Base-by-base conservation (phyloP, 768 basidiomycete genomes). In the Plicaturopsis crispa region DNA sequence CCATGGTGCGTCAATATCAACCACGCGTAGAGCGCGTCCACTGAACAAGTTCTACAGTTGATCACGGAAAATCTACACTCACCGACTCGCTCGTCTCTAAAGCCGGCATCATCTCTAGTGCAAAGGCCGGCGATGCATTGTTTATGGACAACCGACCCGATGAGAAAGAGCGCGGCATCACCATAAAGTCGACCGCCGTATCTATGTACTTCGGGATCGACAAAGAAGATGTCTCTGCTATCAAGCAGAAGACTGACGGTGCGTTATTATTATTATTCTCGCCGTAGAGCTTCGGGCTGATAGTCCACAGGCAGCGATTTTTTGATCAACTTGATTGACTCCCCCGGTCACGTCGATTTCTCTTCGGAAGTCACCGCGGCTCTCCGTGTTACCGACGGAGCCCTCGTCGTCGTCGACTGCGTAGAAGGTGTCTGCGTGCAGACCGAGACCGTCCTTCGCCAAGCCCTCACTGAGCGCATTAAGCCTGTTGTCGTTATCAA, bases 241-340 rank as follows among this genome's bases (percentile, higher is more conserved):
- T 81, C 59, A 68, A 70, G 58, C 78, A 81, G 62, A 72, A 78
- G 65, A 77, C 75, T 38, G 72, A 73, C 12, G 75, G 76, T 73
- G 44, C 42, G 65, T 53, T 10, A 14, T 30, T 30, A 4, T 19
- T 34, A n/a, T 13, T 13, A 2, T 12, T 35, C 40, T 31, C 34
- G 36, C 22, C 10, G 7, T 6, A 24, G 23, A 20, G 22, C 37
- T 30, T 20, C 36, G 10, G 12, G 26, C 26, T 8, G 26, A 26
- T 36, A 31, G 34, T 20, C 21, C 31, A 24, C 33, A 57, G 75
- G 75, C 46, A 64, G 65, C 58, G 72, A 78, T 56, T 81, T 81
- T 69, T 64, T 81, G 66, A 78, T 81, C 68, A 81, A 81, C 67
- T 56, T 81, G 53, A 80, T 81, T 67, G 78, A 80, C 57, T 80